phyloP scores from a whole-genome alignment of 176 grass and related monocot genomes.

The Tillandsia leiboldiana region DNA sequence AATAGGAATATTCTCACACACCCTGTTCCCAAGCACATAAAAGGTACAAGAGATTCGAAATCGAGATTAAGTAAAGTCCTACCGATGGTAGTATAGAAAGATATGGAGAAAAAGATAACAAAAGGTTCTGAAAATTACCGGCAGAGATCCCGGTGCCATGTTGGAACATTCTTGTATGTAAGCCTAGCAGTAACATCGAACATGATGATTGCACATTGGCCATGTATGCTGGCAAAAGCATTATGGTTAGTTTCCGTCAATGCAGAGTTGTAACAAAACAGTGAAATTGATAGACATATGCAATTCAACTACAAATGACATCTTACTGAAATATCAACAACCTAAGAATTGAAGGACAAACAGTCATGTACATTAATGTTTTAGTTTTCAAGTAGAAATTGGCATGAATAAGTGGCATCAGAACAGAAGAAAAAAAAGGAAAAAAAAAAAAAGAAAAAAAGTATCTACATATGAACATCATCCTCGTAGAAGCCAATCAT shows the following conservation, averaged over 20 bases:
- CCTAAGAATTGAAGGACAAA: neutral
- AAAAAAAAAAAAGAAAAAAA: neutral
- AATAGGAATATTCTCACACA: constrained; percentile 38
- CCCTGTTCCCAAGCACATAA: constrained; percentile 7
- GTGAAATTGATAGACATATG: neutral
- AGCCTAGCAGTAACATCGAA: constrained; percentile 35
- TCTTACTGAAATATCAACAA: neutral
- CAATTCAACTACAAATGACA: neutral
- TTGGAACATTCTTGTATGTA: constrained; percentile 41
- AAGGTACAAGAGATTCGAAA: constrained; percentile 2
- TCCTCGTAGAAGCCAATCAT: neutral
- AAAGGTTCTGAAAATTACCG: neutral
- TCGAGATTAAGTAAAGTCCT: neutral
- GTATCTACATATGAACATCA: neutral
- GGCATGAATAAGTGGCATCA: neutral
- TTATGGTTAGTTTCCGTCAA: neutral
- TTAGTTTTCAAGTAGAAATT: no score
- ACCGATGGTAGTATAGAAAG: neutral
- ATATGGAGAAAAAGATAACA: neutral
- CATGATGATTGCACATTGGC: constrained; percentile 44
- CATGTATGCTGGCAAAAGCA: constrained; percentile 26
- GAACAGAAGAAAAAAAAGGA: neutral
- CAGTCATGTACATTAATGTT: no score
- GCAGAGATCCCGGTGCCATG: constrained; percentile 38
- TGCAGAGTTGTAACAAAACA: neutral